Percentiles rank a stretch among this genome's conserved stretches.
Evolutionary conservation across 176 grass and related monocot genomes (phyloP).

Genomic region (Oryza glumipatula): DNA sequence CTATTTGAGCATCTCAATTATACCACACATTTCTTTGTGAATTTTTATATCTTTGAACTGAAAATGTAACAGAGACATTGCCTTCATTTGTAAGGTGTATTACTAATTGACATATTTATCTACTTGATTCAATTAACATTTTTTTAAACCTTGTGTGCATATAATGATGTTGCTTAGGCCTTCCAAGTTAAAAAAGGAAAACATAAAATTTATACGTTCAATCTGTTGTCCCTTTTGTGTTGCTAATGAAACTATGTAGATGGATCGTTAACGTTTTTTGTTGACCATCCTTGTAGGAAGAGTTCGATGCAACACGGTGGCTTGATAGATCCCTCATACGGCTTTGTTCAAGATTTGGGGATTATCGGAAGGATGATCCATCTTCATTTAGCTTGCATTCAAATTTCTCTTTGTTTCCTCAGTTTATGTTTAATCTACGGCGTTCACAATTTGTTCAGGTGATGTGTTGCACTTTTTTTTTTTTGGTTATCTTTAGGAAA

Average conservation of each 20-base stretch:
- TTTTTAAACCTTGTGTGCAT: background rate
- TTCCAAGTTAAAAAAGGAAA: background rate
- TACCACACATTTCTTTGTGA: background rate
- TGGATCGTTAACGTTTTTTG: constrained; percentile 28
- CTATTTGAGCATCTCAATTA: no score
- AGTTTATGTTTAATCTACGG: constrained; percentile 98
- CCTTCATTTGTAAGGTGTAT: background rate
- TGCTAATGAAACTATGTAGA: constrained; percentile 21
- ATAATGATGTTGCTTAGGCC: background rate
- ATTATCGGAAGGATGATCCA: constrained; percentile 94
- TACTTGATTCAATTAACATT: constrained; percentile 4
- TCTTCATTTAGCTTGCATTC: constrained; percentile 88
- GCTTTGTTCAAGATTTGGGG: constrained; percentile 91
- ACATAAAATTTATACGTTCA: background rate
- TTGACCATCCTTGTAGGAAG: constrained; percentile 63
- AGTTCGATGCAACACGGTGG: constrained; percentile 95
- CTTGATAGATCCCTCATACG: constrained; percentile 94
- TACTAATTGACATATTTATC: background rate
- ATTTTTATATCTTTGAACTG: background rate
- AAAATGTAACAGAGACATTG: constrained; percentile 3
- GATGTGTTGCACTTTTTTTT: constrained; percentile 13
- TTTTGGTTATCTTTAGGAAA: background rate
- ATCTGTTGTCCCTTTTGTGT: background rate
- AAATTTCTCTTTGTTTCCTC: constrained; percentile 96
- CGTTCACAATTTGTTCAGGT: constrained; percentile 99